Evolutionary conservation across 345 rosid genomes (phyloP), one percentile per base, ranked within the genome.

Genomic region (Ricinus communis): DNA sequence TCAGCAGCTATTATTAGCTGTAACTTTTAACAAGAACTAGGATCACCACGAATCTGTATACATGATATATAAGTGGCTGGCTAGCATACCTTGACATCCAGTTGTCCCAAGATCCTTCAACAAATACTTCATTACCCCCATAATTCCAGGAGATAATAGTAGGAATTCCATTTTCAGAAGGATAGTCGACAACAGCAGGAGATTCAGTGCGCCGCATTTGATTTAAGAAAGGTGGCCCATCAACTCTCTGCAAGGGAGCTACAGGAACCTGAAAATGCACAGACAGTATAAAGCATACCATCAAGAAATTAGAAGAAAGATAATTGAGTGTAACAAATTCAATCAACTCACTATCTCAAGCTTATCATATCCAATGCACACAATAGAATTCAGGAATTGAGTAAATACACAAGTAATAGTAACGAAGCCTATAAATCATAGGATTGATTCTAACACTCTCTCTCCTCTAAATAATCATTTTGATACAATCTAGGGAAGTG

Each of bases 21-120:
- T 38, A 38, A 38, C 43, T n/a, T n/a, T n/a, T n/a, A n/a, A 18
- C 5, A 16, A 21, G 9, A 5, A 11, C 5, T n/a, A 28, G 27
- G 16, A 24, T 27, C 30, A 3, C 41, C 19, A 69, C 40, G 2
- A 25, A 12, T 22, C 18, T 24, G 24, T 22, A 22, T 55, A 18
- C 27, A 55, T 24, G 27, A 55, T 8, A 22, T 55, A 28, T 8
- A 55, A 53, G 27, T n/a, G n/a, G n/a, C 33, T 55, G 60, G 9
- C n/a, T 27, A 25, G 62, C 58, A 74, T 66, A 89, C 99, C 87
- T 90, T 50, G 97, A 85, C 58, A 68, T 81, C 91, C 97, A 92
- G 54, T 85, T 87, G 80, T 95, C 98, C 99, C 98, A 90, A 45
- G 98, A 92, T 63, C 99, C 99, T 85, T 89, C 91, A 43, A 95